A percentile compares a stretch with the other conserved stretches of the same genome.
These are phyloP conservation scores for Daldinia loculata DNA, from an alignment of 495 filamentous ascomycete genomes.

Conservation along the genomic window DNA sequence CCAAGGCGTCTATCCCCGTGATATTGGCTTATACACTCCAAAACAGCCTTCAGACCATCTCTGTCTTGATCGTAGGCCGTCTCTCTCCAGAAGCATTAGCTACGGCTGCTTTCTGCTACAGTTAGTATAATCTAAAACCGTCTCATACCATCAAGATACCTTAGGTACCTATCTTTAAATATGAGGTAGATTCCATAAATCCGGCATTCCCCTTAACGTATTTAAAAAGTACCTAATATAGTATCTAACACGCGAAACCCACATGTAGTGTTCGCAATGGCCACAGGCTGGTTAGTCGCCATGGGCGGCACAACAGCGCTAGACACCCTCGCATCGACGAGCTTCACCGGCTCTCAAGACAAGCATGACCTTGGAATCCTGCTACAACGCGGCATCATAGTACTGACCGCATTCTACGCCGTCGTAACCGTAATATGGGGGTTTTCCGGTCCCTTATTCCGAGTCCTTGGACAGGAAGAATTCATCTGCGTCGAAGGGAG, in stretches of 20 bases:
- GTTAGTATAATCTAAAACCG: slow-evolving; percentile 18
- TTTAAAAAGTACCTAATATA: background rate
- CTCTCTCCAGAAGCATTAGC: slow-evolving; percentile 83
- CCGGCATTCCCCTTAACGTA: too few relatives aligned
- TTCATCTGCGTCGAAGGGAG: slow-evolving; percentile 79
- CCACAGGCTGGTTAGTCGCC: slow-evolving; percentile 88
- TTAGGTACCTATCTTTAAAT: background rate
- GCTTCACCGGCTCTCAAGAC: slow-evolving; percentile 85
- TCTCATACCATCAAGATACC: background rate
- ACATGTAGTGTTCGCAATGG: slow-evolving; percentile 82
- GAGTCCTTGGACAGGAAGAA: slow-evolving; percentile 78
- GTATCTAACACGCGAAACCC: slow-evolving; percentile 7
- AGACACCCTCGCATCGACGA: slow-evolving; percentile 85
- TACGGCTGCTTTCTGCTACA: slow-evolving; percentile 84
- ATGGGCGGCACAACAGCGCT: slow-evolving; percentile 92
- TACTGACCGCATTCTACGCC: slow-evolving; percentile 77
- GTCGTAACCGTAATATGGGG: slow-evolving; percentile 80
- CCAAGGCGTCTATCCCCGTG: slow-evolving; percentile 77
- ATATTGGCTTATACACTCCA: slow-evolving; percentile 90
- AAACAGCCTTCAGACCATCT: slow-evolving; percentile 86
- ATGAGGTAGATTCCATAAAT: background rate
- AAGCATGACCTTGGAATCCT: slow-evolving; percentile 84
- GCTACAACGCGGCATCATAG: slow-evolving; percentile 80
- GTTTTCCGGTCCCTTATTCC: slow-evolving; percentile 79
- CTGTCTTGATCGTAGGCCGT: slow-evolving; percentile 81